Conservation (phyloP, 164 flowering plant genomes). For the Cinnamomum chago region DNA sequence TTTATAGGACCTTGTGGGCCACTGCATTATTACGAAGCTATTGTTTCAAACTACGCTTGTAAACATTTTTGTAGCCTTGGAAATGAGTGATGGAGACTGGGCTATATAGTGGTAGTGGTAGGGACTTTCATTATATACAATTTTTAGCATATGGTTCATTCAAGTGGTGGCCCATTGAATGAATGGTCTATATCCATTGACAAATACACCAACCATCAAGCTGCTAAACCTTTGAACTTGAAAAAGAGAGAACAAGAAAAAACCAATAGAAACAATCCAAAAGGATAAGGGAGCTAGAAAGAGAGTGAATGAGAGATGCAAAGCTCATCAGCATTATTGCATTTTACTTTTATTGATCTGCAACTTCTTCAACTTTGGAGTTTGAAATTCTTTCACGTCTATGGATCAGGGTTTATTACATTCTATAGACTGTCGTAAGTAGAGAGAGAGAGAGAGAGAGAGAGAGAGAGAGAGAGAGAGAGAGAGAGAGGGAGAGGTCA, state of each 20-base stretch:
- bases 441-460: constrained; percentile 1
- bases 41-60: neutral
- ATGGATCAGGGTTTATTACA: neutral
- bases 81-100: neutral
- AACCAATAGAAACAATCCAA: neutral
- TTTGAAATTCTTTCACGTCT: constrained; percentile 1
- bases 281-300: neutral
- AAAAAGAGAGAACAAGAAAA: neutral
- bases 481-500: neutral
- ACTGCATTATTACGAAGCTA: too few species aligned
- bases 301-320: neutral
- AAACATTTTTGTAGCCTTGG: neutral
- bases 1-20: too few species aligned
- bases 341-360: neutral
- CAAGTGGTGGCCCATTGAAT: neutral
- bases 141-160: neutral
- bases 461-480: constrained; percentile 4
- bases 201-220: neutral
- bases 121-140: neutral
- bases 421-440: neutral
- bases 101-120: neutral
- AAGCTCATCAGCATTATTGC: neutral
- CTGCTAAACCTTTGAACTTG: neutral
- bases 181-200: neutral
- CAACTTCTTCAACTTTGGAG: neutral